Evolutionary conservation across 352 stramenopile species (phyloP).

Genomic region (Pythium sukuiense): DNA sequence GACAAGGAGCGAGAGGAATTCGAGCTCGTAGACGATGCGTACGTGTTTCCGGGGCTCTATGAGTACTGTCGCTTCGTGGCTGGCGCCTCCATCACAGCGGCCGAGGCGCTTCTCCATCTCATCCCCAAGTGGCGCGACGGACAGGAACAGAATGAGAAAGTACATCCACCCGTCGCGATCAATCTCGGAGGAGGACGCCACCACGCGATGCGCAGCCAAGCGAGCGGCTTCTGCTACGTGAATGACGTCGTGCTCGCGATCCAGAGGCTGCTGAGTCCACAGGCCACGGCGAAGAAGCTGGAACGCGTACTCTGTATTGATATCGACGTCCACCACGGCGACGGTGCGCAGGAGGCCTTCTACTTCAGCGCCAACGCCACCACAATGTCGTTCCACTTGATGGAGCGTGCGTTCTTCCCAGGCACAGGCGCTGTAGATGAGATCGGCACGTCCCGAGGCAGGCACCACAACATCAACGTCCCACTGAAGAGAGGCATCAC

Average conservation of each 20-base stretch:
- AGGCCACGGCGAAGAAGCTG: not conserved
- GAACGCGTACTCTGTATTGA: conserved; percentile 49
- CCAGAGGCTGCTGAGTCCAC: conserved; percentile 28
- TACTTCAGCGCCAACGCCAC: conserved; percentile 50
- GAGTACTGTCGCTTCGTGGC: conserved; percentile 61
- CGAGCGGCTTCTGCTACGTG: conserved; percentile 76
- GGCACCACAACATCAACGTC: conserved; percentile 61
- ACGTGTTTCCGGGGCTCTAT: conserved; percentile 50
- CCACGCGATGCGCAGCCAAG: conserved; percentile 53
- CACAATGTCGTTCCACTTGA: conserved; percentile 57
- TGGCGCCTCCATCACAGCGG: conserved; percentile 60
- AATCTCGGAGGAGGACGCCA: conserved; percentile 65
- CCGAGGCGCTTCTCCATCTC: conserved; percentile 45
- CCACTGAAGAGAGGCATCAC: conserved; percentile 54
- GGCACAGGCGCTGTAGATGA: conserved; percentile 34
- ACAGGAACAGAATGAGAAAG: conserved; percentile 1
- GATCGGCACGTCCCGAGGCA: conserved; percentile 33
- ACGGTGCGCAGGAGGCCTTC: conserved; percentile 59
- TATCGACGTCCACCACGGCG: conserved; percentile 65
- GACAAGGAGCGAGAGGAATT: conserved; percentile 29
- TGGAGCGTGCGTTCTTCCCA: conserved; percentile 51
- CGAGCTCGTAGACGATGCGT: conserved; percentile 66
- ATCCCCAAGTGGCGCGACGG: conserved; percentile 14
- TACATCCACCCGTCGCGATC: conserved; percentile 32
- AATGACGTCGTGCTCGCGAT: conserved; percentile 68